Evolutionary conservation across 352 stramenopile genomes (phyloP).

Genomic region (Thraustochytrium sp.): DNA sequence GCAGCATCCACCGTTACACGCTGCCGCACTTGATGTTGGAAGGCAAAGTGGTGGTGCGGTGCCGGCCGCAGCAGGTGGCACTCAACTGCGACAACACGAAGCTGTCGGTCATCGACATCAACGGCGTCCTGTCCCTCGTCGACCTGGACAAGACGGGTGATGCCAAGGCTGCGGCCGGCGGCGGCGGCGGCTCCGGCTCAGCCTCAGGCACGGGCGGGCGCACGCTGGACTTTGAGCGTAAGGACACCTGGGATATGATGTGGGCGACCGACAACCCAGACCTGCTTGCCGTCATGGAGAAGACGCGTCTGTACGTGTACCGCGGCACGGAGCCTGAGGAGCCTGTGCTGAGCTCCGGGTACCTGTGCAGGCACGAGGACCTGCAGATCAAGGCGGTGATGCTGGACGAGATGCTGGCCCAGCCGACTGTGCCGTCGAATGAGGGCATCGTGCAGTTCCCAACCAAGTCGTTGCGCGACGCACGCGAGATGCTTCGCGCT

Average conservation of each 20-base stretch:
- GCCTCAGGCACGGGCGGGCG: too few species aligned
- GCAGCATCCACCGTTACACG: conserved; percentile 77
- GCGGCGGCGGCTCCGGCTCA: too few species aligned
- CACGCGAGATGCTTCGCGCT: conserved; percentile 72
- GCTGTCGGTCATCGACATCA: conserved; percentile 79
- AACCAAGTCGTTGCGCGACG: conserved; percentile 73
- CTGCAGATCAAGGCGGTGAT: conserved; percentile 72
- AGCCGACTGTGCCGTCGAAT: conserved; percentile 51
- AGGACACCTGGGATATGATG: conserved; percentile 79
- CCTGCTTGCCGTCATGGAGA: conserved; percentile 73
- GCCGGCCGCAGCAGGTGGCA: conserved; percentile 65
- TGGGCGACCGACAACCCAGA: conserved; percentile 84
- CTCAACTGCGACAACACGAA: conserved; percentile 80
- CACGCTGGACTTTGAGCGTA: conserved; percentile 48
- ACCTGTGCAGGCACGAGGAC: conserved; percentile 77
- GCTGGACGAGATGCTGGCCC: conserved; percentile 73
- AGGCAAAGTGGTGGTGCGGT: conserved; percentile 76
- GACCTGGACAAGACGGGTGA: conserved; percentile 57
- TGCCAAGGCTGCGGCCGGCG: background rate
- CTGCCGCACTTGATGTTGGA: conserved; percentile 81
- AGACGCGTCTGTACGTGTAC: conserved; percentile 74
- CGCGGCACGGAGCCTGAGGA: conserved; percentile 72
- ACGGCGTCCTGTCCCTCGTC: conserved; percentile 73
- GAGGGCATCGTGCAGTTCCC: conserved; percentile 66
- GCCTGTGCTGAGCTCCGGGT: conserved; percentile 74